These are phyloP conservation scores for Ophiostoma triangulosporum DNA, from an alignment of 2,329 filamentous ascomycete genomes.

Conservation along the genomic window DNA sequence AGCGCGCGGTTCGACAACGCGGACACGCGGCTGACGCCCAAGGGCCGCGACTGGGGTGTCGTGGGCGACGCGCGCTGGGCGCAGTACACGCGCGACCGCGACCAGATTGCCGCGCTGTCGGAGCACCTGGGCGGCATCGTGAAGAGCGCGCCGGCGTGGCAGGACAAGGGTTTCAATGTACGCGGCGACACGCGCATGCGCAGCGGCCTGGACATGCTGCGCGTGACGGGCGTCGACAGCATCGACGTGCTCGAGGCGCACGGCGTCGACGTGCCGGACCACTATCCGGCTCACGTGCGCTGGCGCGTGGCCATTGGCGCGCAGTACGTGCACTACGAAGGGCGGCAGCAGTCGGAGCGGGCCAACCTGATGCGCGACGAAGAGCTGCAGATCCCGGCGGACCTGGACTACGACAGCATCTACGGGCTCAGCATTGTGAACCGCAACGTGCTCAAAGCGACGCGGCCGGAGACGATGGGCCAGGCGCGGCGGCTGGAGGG, in stretches of 20 bases:
- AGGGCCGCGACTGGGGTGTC: conserved; percentile 63
- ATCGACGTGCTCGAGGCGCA: conserved; percentile 38
- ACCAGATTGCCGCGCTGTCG: conserved; percentile 54
- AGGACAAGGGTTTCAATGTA: conserved; percentile 22
- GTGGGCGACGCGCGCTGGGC: conserved; percentile 70
- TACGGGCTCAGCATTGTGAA: conserved; percentile 70
- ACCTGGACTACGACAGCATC: conserved; percentile 64
- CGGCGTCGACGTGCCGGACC: conserved; percentile 33
- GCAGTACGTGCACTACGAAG: conserved; percentile 75
- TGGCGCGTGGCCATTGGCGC: conserved; percentile 68
- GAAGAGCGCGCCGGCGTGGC: conserved; percentile 13
- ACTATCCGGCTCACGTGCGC: conserved; percentile 45
- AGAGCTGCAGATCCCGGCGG: conserved; percentile 51
- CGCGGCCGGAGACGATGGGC: conserved; percentile 70
- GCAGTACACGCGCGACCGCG: conserved; percentile 49
- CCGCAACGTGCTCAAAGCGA: conserved; percentile 52
- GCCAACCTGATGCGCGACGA: conserved; percentile 65
- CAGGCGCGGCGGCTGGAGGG: conserved; percentile 85
- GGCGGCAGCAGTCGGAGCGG: conserved; percentile 53
- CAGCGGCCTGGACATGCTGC: conserved; percentile 64
- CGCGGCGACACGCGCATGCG: conserved; percentile 34
- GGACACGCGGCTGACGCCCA: conserved; percentile 69
- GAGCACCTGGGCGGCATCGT: conserved; percentile 31
- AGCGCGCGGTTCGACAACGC: conserved; percentile 87
- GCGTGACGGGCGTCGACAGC: conserved; percentile 37